Percentiles rank a stretch among this genome's conserved stretches.
Evolutionary conservation across 352 stramenopile species (phyloP).

Genomic region (Globisporangium radiosum): DNA sequence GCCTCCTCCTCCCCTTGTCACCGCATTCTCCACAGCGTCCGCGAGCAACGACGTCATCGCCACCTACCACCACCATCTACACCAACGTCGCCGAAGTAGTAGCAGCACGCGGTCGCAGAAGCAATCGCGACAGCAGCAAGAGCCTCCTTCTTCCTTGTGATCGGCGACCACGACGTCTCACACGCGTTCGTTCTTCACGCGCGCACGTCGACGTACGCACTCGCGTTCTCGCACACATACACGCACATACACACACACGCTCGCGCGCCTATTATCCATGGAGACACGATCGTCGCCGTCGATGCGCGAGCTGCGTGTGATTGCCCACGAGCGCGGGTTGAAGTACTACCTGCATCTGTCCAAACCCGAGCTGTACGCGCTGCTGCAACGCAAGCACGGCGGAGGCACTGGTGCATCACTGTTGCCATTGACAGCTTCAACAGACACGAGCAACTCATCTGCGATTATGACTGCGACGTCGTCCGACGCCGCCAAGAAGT

Average conservation of each 20-base stretch:
- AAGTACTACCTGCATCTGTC: slow-evolving; percentile 83
- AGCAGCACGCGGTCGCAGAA: no score
- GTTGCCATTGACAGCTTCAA: slow-evolving; percentile 4
- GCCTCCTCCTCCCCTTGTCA: no score
- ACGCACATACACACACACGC: background rate
- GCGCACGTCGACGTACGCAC: background rate
- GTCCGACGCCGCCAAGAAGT: background rate
- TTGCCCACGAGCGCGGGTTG: slow-evolving; percentile 68
- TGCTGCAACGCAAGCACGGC: slow-evolving; percentile 71
- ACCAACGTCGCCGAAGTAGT: no score
- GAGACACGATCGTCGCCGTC: slow-evolving; percentile 80
- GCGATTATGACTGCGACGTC: no score
- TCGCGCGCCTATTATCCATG: slow-evolving; percentile 19
- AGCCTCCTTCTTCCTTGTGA: no score
- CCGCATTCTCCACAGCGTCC: no score
- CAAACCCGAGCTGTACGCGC: slow-evolving; percentile 72
- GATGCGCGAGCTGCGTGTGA: slow-evolving; percentile 61
- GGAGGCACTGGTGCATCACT: slow-evolving; percentile 21
- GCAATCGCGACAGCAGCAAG: no score
- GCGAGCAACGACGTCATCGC: no score
- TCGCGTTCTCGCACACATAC: background rate
- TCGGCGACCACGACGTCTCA: no score
- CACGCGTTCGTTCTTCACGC: no score
- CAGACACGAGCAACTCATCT: no score
- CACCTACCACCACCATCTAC: no score